Conservation (phyloP, 2,329 filamentous ascomycete genomes). For the Epichloe gansuensis region DNA sequence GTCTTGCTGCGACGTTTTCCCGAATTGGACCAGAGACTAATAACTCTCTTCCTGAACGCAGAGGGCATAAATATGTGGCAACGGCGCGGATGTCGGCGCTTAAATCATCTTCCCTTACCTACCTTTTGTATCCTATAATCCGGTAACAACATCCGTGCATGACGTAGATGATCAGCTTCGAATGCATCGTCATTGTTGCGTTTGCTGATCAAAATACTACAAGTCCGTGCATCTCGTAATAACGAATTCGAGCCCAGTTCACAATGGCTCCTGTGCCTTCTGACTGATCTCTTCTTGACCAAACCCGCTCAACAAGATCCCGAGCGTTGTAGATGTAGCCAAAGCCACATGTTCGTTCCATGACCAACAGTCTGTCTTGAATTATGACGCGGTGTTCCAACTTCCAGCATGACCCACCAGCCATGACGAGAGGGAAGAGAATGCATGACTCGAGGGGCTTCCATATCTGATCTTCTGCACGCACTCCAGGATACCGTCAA, state of each 20-base stretch:
- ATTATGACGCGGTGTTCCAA: conserved; percentile 26
- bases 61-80: conserved; percentile 48
- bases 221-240: conserved; percentile 24
- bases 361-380: conserved; percentile 28
- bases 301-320: conserved; percentile 27
- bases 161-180: not conserved
- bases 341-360: conserved; percentile 31
- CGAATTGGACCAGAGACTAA: conserved; percentile 41
- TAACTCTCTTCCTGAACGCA: conserved; percentile 41
- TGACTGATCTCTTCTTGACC: conserved; percentile 19
- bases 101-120: no score
- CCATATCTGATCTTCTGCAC: conserved; percentile 29
- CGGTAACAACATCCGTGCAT: not conserved
- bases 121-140: not conserved
- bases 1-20: conserved; percentile 46
- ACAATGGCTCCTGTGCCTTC: conserved; percentile 17
- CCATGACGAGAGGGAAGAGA: conserved; percentile 30
- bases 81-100: not conserved
- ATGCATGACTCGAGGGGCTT: conserved; percentile 27
- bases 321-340: conserved; percentile 29
- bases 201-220: conserved; percentile 17
- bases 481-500: conserved; percentile 23
- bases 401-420: conserved; percentile 24
- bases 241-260: conserved; percentile 23
- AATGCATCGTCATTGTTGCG: not conserved